Percentiles rank a stretch among this genome's conserved stretches.
Conservation (phyloP, 2,329 filamentous ascomycete genomes). For the Neopestalotiopsis rosae region DNA sequence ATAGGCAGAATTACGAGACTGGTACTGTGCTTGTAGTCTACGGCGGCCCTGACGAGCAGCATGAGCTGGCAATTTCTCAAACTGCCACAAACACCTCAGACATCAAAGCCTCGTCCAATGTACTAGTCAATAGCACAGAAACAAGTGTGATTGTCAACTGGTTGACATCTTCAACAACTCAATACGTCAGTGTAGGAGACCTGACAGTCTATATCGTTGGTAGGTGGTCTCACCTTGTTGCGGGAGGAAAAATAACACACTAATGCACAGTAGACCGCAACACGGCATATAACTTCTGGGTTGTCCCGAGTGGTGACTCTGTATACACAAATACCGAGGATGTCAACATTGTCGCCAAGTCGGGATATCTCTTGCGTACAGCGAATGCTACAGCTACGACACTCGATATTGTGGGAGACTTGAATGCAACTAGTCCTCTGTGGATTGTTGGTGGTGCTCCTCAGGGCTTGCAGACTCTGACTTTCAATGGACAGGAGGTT, state of each 20-base stretch:
- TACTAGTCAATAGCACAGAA: not conserved
- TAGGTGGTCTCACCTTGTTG: not conserved
- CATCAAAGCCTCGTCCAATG: not conserved
- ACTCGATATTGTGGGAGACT: constrained; percentile 3
- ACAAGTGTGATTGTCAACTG: constrained; percentile 7
- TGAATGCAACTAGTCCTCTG: constrained; percentile 11
- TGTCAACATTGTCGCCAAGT: constrained; percentile 4
- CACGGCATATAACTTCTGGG: constrained; percentile 16
- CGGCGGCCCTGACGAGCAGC: constrained; percentile 8
- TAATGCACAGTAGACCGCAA: constrained; percentile 3
- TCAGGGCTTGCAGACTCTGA: not conserved
- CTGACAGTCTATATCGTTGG: constrained; percentile 9
- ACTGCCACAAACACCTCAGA: too few species aligned
- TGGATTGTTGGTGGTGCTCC: constrained; percentile 2
- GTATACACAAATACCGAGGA: constrained; percentile 9
- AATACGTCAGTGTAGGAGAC: constrained; percentile 6
- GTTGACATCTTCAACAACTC: not conserved
- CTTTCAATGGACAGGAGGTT: not conserved
- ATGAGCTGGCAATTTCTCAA: constrained; percentile 8
- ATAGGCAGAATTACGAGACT: constrained; percentile 8
- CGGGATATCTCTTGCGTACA: constrained; percentile 9
- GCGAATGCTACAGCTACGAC: not conserved
- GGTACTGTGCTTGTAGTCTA: constrained; percentile 9
- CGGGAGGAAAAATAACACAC: not conserved
- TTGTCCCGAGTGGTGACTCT: not conserved